Conservation (phyloP, 2,329 filamentous ascomycete genomes). For the Calonectria pauciramosa region DNA sequence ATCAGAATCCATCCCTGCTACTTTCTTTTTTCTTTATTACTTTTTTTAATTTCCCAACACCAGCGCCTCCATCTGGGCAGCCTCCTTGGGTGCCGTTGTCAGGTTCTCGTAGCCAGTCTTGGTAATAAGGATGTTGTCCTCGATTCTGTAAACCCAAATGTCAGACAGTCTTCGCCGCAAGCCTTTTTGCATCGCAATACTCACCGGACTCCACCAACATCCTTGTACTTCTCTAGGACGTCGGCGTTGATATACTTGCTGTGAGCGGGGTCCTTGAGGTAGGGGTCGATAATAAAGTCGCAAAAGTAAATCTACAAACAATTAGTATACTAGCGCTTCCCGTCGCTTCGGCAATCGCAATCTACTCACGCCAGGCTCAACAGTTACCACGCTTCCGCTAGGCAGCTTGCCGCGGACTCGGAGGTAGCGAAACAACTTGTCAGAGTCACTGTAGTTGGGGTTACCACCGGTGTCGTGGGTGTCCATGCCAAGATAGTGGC, state of each 20-base stretch:
- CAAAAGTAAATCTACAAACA: conserved; percentile 85
- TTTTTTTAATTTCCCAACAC: conserved; percentile 36
- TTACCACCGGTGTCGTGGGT: conserved; percentile 90
- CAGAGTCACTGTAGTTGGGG: conserved; percentile 82
- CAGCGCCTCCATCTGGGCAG: conserved; percentile 69
- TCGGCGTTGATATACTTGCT: conserved; percentile 81
- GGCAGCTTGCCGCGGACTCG: conserved; percentile 82
- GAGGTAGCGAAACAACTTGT: conserved; percentile 89
- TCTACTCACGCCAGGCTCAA: conserved; percentile 85
- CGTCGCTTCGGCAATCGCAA: no score
- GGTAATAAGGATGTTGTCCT: conserved; percentile 82
- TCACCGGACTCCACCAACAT: conserved; percentile 80
- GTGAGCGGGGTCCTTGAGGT: conserved; percentile 79
- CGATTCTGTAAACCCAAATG: conserved; percentile 57
- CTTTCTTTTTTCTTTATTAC: neutral
- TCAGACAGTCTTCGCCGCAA: conserved; percentile 37
- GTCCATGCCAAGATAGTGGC: conserved; percentile 93
- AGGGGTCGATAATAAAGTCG: conserved; percentile 87
- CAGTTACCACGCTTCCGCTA: conserved; percentile 87
- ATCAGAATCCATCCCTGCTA: neutral
- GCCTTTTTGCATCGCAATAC: conserved; percentile 41
- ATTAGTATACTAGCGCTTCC: neutral
- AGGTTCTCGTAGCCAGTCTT: conserved; percentile 78
- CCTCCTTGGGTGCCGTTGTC: conserved; percentile 79
- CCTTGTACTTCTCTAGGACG: conserved; percentile 85